Conservation (phyloP, 2,329 filamentous ascomycete species). For the Capronia epimyces region DNA sequence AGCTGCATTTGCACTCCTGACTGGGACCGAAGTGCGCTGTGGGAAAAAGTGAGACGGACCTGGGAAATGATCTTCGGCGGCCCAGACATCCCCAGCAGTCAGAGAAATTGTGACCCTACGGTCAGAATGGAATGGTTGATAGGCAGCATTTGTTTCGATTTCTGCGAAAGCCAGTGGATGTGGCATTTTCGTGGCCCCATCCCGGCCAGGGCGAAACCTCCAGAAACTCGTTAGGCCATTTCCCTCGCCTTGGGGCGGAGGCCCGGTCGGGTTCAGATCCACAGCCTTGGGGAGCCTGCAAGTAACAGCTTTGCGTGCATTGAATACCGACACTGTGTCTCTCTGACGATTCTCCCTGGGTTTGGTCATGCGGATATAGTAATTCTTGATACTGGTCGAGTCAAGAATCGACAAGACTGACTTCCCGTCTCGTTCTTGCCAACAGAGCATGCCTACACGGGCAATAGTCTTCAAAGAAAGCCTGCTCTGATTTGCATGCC, state of each 20-base stretch:
- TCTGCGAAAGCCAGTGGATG: slow-evolving; percentile 69
- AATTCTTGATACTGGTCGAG: slow-evolving; percentile 36
- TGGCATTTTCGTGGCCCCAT: slow-evolving; percentile 37
- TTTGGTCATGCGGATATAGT: slow-evolving; percentile 29
- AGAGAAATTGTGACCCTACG: slow-evolving; percentile 72
- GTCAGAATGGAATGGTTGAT: slow-evolving; percentile 93
- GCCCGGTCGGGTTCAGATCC: slow-evolving; percentile 1
- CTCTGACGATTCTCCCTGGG: slow-evolving; percentile 25
- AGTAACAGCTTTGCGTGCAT: slow-evolving; percentile 24
- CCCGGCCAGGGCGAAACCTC: slow-evolving; percentile 42
- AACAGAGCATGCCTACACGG: slow-evolving; percentile 43
- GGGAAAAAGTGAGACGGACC: not conserved
- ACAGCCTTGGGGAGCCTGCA: slow-evolving; percentile 17
- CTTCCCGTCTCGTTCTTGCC: slow-evolving; percentile 41
- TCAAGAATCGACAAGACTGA: slow-evolving; percentile 43
- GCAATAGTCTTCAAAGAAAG: slow-evolving; percentile 41
- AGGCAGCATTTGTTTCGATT: slow-evolving; percentile 91
- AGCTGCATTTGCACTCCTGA: slow-evolving; percentile 5
- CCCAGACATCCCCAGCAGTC: slow-evolving; percentile 40
- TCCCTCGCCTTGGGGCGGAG: slow-evolving; percentile 6
- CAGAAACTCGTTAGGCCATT: slow-evolving; percentile 35
- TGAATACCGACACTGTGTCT: slow-evolving; percentile 38
- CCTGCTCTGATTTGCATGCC: slow-evolving; percentile 46
- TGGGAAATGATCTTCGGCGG: slow-evolving; percentile 18
- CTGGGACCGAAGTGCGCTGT: not conserved